Evolutionary conservation across 805 yeast species (phyloP).

Genomic region (Kuraishia floccosa): DNA sequence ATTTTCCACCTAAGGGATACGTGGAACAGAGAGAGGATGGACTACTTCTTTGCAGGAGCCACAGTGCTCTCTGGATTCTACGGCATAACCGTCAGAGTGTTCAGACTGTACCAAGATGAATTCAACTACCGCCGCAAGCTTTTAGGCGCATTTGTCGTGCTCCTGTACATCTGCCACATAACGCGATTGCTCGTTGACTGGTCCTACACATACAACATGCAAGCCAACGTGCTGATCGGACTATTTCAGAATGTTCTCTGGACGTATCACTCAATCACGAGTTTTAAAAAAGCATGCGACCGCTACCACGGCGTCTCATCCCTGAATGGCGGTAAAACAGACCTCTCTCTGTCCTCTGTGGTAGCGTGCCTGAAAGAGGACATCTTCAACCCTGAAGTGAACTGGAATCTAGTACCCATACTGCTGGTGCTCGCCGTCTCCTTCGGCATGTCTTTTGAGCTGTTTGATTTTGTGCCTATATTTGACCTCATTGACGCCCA

Average conservation of each 20-base stretch:
- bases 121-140: conserved; percentile 15
- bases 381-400: conserved; percentile 13
- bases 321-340: not conserved
- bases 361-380: conserved; percentile 8
- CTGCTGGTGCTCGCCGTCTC: conserved; percentile 39
- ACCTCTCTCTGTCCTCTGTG: not conserved
- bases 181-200: conserved; percentile 57
- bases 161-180: conserved; percentile 55
- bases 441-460: conserved; percentile 78
- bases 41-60: conserved; percentile 87
- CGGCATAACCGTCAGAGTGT: conserved; percentile 49
- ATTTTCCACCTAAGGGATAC: conserved; percentile 86
- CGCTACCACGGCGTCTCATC: not conserved
- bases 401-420: conserved; percentile 42
- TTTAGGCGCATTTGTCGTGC: conserved; percentile 28
- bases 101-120: conserved; percentile 37
- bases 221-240: conserved; percentile 75
- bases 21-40: conserved; percentile 68
- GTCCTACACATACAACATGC: conserved; percentile 93
- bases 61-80: conserved; percentile 77
- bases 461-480: conserved; percentile 80
- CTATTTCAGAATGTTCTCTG: conserved; percentile 56
- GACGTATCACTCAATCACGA: conserved; percentile 23
- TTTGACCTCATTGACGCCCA: conserved; percentile 76
- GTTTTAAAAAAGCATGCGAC: conserved; percentile 13